These are phyloP conservation scores for Ophiosphaerella narmari DNA, from an alignment of 2,329 filamentous ascomycete species.

Conservation along the genomic window DNA sequence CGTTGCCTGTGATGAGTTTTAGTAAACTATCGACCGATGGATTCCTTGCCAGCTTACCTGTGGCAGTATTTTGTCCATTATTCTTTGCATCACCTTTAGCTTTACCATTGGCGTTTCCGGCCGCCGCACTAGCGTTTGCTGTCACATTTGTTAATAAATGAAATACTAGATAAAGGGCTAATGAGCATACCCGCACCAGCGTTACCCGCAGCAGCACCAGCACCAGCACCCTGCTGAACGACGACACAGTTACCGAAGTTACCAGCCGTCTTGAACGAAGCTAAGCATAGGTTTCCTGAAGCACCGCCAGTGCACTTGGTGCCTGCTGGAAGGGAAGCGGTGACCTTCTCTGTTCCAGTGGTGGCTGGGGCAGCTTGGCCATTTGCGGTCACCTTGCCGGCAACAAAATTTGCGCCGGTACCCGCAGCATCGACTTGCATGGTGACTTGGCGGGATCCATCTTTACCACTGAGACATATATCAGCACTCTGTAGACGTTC, in stretches of 20 bases:
- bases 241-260: conserved; percentile 8
- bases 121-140: conserved; percentile 1
- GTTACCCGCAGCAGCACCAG: background rate
- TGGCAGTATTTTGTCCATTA: background rate
- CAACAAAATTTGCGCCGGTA: conserved; percentile 2
- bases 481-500: background rate
- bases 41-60: background rate
- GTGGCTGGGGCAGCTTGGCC: conserved; percentile 5
- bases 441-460: conserved; percentile 5
- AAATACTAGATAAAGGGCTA: background rate
- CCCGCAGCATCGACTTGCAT: conserved; percentile 6
- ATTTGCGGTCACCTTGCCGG: conserved; percentile 3
- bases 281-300: conserved; percentile 4
- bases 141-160: background rate
- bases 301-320: conserved; percentile 3
- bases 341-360: conserved; percentile 7
- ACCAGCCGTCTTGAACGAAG: conserved; percentile 7
- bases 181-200: background rate
- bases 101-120: conserved; percentile 1
- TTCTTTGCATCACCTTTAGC: background rate
- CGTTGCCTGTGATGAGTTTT: background rate
- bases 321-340: conserved; percentile 6
- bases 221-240: conserved; percentile 5
- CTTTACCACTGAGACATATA: background rate
- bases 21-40: background rate